Conservation (phyloP, 805 yeast genomes). For the Zygoascus tannicola region DNA sequence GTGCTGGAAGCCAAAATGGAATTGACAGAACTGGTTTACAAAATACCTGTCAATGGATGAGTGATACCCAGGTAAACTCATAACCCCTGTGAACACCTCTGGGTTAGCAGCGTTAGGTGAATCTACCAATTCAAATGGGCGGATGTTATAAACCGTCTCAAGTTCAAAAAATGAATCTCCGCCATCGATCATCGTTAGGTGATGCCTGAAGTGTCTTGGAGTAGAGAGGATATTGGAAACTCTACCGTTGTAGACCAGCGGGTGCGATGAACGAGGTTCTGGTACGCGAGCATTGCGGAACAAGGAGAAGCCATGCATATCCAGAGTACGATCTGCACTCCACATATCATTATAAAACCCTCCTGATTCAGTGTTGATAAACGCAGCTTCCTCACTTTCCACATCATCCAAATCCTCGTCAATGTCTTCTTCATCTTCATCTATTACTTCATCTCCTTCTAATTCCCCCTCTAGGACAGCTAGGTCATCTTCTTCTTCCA, state of each 20-base stretch:
- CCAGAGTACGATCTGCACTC: neutral
- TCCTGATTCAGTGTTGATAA: conserved; percentile 17
- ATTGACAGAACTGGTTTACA: neutral
- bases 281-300: neutral
- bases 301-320: neutral
- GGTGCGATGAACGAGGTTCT: neutral
- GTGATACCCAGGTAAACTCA: neutral
- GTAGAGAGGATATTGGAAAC: neutral
- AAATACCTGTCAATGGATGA: neutral
- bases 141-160: neutral
- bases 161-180: neutral
- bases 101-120: neutral
- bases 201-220: neutral
- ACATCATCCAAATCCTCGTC: conserved; percentile 7
- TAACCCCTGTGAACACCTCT: neutral
- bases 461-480: neutral
- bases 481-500: conserved; percentile 1
- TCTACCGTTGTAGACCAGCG: neutral
- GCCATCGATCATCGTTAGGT: neutral
- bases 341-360: conserved; percentile 1
- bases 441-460: conserved; percentile 6
- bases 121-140: neutral
- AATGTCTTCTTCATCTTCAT: conserved; percentile 14
- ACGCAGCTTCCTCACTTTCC: conserved; percentile 17
- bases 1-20: neutral